phyloP scores from a whole-genome alignment of 2,329 filamentous ascomycete genomes.

The Ophiostoma himal-ulmi region DNA sequence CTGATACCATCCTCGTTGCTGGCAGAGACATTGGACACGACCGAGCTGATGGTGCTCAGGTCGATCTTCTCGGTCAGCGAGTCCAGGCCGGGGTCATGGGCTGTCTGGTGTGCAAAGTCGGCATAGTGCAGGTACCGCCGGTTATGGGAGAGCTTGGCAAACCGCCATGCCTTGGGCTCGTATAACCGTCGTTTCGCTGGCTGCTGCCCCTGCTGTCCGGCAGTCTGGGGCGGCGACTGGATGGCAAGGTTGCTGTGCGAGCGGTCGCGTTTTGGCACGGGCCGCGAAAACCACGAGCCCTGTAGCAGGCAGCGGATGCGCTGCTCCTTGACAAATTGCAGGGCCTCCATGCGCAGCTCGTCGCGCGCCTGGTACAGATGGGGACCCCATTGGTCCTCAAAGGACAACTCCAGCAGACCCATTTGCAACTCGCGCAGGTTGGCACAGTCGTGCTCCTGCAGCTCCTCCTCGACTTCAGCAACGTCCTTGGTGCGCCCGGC shows the following conservation, averaged over 20 bases:
- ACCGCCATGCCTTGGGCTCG: constrained; percentile 64
- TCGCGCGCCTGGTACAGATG: constrained; percentile 87
- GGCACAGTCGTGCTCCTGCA: constrained; percentile 74
- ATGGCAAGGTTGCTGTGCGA: constrained; percentile 1
- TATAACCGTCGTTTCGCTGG: constrained; percentile 35
- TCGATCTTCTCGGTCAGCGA: constrained; percentile 76
- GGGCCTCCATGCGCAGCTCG: constrained; percentile 80
- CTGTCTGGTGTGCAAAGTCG: constrained; percentile 64
- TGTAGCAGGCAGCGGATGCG: constrained; percentile 81
- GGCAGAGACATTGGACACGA: constrained; percentile 85
- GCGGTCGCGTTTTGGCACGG: constrained; percentile 37
- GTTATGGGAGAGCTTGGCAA: constrained; percentile 84
- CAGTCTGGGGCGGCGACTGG: constrained; percentile 33
- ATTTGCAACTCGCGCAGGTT: constrained; percentile 82
- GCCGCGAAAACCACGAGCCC: constrained; percentile 76
- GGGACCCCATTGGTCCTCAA: constrained; percentile 90
- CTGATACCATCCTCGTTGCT: constrained; percentile 47
- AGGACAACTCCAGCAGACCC: constrained; percentile 82
- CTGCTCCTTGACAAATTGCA: constrained; percentile 97
- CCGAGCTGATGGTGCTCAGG: constrained; percentile 78
- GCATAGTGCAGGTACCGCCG: constrained; percentile 83
- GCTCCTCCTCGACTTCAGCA: constrained; percentile 79
- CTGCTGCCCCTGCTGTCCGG: constrained; percentile 31
- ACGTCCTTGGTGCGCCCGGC: constrained; percentile 78
- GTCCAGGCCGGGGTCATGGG: constrained; percentile 65